Conservation (phyloP, 306 rosid species). For the Astragalus membranaceus region DNA sequence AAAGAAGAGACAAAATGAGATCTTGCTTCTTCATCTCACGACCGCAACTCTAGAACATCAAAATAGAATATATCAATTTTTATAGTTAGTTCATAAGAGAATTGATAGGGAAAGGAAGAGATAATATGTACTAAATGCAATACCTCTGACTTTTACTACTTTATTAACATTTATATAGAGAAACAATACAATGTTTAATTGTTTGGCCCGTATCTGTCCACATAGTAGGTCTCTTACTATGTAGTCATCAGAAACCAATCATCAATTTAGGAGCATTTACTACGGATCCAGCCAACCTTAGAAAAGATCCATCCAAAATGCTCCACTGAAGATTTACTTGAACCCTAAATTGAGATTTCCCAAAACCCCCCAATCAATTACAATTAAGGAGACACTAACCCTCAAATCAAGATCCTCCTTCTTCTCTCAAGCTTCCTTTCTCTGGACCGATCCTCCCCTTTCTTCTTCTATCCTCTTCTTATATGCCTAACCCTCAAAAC, state of each 20-base stretch:
- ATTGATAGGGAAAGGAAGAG: neutral
- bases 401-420: no score
- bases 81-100: conserved; percentile 25
- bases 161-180: neutral
- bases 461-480: no score
- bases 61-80: conserved; percentile 23
- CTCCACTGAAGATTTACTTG: no score
- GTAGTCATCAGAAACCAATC: conserved; percentile 96
- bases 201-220: conserved; percentile 99
- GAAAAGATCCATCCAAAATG: conserved; percentile 64
- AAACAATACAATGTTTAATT: conserved; percentile 21
- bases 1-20: conserved; percentile 61
- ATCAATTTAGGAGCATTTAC: conserved; percentile 66
- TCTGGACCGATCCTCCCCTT: no score
- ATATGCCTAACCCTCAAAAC: no score
- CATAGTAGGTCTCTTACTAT: conserved; percentile 67
- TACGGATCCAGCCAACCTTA: conserved; percentile 62
- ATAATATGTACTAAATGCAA: neutral
- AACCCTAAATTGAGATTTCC: no score
- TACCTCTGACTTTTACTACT: neutral
- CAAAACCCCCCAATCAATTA: no score
- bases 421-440: no score
- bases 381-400: no score
- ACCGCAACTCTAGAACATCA: conserved; percentile 44
- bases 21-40: conserved; percentile 66